Conservation (phyloP, 192 early-diverging fungal genomes). For the Coemansia sp. region DNA sequence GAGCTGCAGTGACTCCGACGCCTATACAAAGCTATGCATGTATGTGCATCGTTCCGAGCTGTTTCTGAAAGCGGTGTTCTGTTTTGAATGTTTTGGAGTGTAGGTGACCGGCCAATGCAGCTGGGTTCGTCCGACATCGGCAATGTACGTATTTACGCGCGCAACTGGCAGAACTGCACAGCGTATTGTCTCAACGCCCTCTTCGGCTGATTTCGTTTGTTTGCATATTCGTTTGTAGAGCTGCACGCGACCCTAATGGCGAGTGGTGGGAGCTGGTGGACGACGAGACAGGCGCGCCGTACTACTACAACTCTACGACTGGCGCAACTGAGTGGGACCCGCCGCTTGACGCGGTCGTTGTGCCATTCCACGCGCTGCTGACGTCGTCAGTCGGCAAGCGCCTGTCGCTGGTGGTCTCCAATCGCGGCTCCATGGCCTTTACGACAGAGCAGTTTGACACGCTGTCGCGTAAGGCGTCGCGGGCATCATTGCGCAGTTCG, state of each 20-base stretch:
- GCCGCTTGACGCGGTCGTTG: slow-evolving; percentile 69
- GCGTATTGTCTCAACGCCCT: too few relatives aligned
- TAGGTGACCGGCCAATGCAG: slow-evolving; percentile 81
- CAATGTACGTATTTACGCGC: slow-evolving; percentile 37
- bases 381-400: slow-evolving; percentile 78
- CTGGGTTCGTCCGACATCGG: slow-evolving; percentile 44
- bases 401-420: slow-evolving; percentile 62
- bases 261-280: slow-evolving; percentile 99
- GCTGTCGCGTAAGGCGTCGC: slow-evolving; percentile 39
- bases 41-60: neutral
- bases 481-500: slow-evolving; percentile 34
- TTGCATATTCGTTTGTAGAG: slow-evolving; percentile 48
- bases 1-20: neutral
- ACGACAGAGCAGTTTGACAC: slow-evolving; percentile 35
- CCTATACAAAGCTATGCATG: neutral
- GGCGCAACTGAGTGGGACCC: slow-evolving; percentile 85
- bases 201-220: too few relatives aligned
- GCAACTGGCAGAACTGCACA: too few relatives aligned
- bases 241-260: slow-evolving; percentile 66
- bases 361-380: slow-evolving; percentile 71
- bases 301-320: slow-evolving; percentile 89
- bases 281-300: slow-evolving; percentile 79
- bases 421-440: slow-evolving; percentile 48
- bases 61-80: slow-evolving; percentile 1
- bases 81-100: neutral